Conservation (phyloP, 1,284 basidiomycete genomes). For the Trichosporon coremiiforme region DNA sequence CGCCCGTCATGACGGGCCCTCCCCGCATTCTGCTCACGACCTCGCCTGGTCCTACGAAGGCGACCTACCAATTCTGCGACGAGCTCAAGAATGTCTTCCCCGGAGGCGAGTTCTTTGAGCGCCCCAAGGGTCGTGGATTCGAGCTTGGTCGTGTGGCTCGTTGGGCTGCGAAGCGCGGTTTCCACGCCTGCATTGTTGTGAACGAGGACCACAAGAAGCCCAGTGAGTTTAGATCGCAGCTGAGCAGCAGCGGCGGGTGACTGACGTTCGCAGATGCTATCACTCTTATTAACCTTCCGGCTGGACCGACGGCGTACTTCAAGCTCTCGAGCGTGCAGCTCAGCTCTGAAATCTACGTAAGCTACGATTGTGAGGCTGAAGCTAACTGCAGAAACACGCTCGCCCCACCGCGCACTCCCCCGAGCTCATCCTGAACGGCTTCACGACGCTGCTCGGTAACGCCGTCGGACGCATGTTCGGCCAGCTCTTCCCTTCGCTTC, state of each 20-base stretch:
- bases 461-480: slow-evolving; percentile 92
- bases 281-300: slow-evolving; percentile 85
- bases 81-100: slow-evolving; percentile 91
- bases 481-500: slow-evolving; percentile 89
- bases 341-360: slow-evolving; percentile 80
- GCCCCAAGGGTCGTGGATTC: slow-evolving; percentile 89
- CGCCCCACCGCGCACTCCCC: slow-evolving; percentile 85
- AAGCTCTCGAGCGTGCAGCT: slow-evolving; percentile 86
- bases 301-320: slow-evolving; percentile 95
- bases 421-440: slow-evolving; percentile 93
- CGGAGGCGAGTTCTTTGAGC: slow-evolving; percentile 86
- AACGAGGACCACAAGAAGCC: slow-evolving; percentile 92
- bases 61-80: slow-evolving; percentile 84
- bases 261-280: slow-evolving; percentile 69
- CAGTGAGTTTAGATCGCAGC: slow-evolving; percentile 63
- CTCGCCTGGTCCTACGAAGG: slow-evolving; percentile 78
- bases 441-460: slow-evolving; percentile 91
- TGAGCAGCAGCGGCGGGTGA: not conserved
- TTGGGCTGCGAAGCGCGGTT: slow-evolving; percentile 84
- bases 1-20: slow-evolving; percentile 61
- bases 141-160: slow-evolving; percentile 90
- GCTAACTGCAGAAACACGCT: slow-evolving; percentile 74
- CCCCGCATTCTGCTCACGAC: slow-evolving; percentile 90
- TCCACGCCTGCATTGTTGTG: slow-evolving; percentile 84
- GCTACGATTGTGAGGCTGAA: slow-evolving; percentile 40